A percentile compares a stretch with the other conserved stretches of the same genome.
Conservation (phyloP, 2,329 filamentous ascomycete genomes). For the Plectosphaerella cucumerina region DNA sequence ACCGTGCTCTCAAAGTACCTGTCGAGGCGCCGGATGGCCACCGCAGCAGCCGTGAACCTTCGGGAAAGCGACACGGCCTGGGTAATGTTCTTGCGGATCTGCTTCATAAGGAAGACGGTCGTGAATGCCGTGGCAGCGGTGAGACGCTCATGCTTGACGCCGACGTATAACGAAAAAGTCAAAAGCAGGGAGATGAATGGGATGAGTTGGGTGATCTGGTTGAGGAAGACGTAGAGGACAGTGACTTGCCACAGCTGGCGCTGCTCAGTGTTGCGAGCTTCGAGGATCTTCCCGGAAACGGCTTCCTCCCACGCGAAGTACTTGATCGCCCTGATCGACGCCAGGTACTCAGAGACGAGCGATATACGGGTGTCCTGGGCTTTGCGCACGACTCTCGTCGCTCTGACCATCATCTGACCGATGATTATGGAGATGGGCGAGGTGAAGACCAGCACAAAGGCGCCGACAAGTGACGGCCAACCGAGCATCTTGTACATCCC, state of each 20-base stretch:
- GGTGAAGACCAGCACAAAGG: conserved; percentile 39
- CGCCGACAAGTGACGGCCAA: conserved; percentile 51
- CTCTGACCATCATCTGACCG: conserved; percentile 42
- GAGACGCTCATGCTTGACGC: conserved; percentile 40
- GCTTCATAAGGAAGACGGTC: conserved; percentile 48
- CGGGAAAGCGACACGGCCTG: conserved; percentile 43
- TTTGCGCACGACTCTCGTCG: conserved; percentile 45
- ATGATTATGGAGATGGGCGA: conserved; percentile 47
- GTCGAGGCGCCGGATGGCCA: conserved; percentile 49
- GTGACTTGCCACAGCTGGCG: conserved; percentile 50
- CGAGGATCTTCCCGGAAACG: conserved; percentile 45
- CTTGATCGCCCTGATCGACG: conserved; percentile 55
- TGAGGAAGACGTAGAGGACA: conserved; percentile 40
- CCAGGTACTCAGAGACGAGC: conserved; percentile 52
- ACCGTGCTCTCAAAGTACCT: conserved; percentile 48
- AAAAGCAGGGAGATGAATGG: conserved; percentile 47
- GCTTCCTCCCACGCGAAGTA: conserved; percentile 58
- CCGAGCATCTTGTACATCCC: conserved; percentile 52
- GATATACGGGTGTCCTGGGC: conserved; percentile 55
- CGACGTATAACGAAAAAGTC: conserved; percentile 50
- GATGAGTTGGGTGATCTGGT: conserved; percentile 46
- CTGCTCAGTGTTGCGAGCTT: conserved; percentile 46
- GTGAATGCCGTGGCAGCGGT: conserved; percentile 56
- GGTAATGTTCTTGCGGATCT: conserved; percentile 46
- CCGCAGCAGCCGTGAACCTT: conserved; percentile 34